Base-by-base conservation (phyloP, 2,329 filamentous ascomycete genomes). In the Aspergillus ibericus region DNA sequence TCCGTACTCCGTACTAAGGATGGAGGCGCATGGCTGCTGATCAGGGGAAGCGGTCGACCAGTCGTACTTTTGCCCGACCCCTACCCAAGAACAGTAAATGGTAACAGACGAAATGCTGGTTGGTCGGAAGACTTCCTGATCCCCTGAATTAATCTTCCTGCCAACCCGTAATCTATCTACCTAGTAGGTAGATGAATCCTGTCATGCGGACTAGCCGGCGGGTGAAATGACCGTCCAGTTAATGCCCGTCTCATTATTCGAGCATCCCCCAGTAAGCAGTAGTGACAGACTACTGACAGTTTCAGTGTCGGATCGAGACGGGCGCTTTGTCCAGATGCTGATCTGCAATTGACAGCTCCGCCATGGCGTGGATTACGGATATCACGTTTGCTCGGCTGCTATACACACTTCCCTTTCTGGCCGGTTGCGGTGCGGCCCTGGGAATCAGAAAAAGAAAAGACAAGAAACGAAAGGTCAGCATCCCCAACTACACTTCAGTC, bases 31-130 rank as follows among this genome's bases (percentile, higher is more conserved):
- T 25, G 22, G 55, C 40, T 53, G 59, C 51, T 49, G 59, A 61
- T 61, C 59, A 58, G 59, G 59, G 59, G 59, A 60, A 60, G 55
- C 59, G 52, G 54, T 18, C 16, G 49, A 22, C n/a, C 25, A 38
- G 18, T 35, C 52, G 48, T 53, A 46, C 32, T 52, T 44, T 44
- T 16, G 8, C 36, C 16, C 16, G 29, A 40, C 18, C 2, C 18
- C 38, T 51, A 34, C 59, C 52, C 32, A 56, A 49, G 15, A 29
- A 29, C 2, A 56, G 55, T 61, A 57, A 58, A 60, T 22, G 59
- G 49, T 57, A 10, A 10, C n/a, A 10, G 16, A 22, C 12, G 16
- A 32, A n/a, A n/a, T n/a, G 13, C 25, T 60, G 53, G 35, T 57
- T 56, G 42, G 54, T 27, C 29, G 20, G n/a, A 16, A 29, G 18